These are phyloP conservation scores for Suillus fuscotomentosus DNA, from an alignment of 768 basidiomycete genomes.

Conservation along the genomic window DNA sequence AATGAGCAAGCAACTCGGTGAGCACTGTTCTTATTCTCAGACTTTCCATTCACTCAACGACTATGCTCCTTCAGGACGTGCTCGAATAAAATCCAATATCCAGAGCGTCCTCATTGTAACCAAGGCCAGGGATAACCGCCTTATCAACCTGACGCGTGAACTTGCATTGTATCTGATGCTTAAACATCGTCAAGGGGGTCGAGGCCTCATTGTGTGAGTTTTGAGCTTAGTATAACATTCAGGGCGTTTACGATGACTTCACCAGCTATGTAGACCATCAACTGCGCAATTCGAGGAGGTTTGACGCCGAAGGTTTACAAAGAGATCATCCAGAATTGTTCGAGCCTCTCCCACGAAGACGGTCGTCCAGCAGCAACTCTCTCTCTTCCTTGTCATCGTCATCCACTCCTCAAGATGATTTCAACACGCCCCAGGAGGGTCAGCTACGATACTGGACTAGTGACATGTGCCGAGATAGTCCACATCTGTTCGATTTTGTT, in stretches of 20 bases:
- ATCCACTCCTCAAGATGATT: conserved; percentile 41
- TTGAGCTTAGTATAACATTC: conserved; percentile 14
- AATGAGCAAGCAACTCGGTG: conserved; percentile 98
- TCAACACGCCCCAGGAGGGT: conserved; percentile 60
- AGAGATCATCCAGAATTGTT: conserved; percentile 89
- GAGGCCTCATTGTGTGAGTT: conserved; percentile 85
- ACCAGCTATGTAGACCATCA: conserved; percentile 92
- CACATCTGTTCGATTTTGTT: conserved; percentile 97
- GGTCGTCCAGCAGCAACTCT: conserved; percentile 67
- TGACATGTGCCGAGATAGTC: conserved; percentile 88
- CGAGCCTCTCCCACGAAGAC: conserved; percentile 69
- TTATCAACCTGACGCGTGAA: conserved; percentile 93
- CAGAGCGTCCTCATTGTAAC: conserved; percentile 95
- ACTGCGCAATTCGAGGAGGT: conserved; percentile 83
- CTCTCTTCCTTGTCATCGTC: conserved; percentile 54
- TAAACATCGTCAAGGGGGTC: conserved; percentile 62
- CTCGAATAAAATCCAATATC: conserved; percentile 87
- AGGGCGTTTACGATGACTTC: conserved; percentile 14
- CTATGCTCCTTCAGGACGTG: conserved; percentile 61
- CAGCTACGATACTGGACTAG: conserved; percentile 97
- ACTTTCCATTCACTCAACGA: conserved; percentile 9
- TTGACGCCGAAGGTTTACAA: conserved; percentile 89
- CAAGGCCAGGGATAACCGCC: conserved; percentile 94
- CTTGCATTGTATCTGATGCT: conserved; percentile 95
- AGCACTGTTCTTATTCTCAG: conserved; percentile 22